Conservation (phyloP, 495 filamentous ascomycete genomes). For the Umbilicaria muhlenbergii region DNA sequence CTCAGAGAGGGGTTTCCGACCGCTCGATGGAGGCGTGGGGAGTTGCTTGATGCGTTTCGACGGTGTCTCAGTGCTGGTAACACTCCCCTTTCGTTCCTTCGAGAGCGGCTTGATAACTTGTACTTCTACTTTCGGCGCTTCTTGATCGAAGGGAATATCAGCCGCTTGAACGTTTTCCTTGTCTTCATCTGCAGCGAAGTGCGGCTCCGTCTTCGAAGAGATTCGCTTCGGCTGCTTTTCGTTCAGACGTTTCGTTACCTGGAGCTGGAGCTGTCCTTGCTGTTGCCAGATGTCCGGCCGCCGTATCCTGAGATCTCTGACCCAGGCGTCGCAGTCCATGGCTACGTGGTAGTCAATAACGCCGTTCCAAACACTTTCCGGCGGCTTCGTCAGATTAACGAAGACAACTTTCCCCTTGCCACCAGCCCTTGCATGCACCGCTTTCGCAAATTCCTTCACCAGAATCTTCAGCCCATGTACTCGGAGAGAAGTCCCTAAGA, state of each 20-base stretch:
- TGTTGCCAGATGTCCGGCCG: constrained; percentile 13
- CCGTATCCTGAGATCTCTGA: constrained; percentile 33
- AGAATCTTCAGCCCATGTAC: constrained; percentile 55
- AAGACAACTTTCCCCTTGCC: constrained; percentile 42
- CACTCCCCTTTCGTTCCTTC: background rate
- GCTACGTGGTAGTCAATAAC: constrained; percentile 53
- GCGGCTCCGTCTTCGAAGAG: background rate
- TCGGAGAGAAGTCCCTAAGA: constrained; percentile 51
- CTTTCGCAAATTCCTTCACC: constrained; percentile 53
- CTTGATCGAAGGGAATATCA: background rate
- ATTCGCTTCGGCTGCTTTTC: background rate
- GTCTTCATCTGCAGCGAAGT: background rate
- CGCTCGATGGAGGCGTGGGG: background rate
- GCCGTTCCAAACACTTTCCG: constrained; percentile 51
- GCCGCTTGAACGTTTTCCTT: background rate
- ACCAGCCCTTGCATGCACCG: constrained; percentile 39
- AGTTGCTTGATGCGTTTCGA: background rate
- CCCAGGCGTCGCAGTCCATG: constrained; percentile 62
- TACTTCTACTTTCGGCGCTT: background rate
- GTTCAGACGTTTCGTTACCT: constrained; percentile 1
- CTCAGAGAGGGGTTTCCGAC: background rate
- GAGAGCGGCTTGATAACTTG: background rate
- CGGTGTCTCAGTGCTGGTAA: background rate
- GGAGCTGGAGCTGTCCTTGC: constrained; percentile 5
- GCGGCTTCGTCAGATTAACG: constrained; percentile 51